Percentiles rank a stretch among this genome's conserved stretches.
These are phyloP conservation scores for Coemansia sp. DNA, from an alignment of 192 early-diverging fungal genomes.

Conservation along the genomic window DNA sequence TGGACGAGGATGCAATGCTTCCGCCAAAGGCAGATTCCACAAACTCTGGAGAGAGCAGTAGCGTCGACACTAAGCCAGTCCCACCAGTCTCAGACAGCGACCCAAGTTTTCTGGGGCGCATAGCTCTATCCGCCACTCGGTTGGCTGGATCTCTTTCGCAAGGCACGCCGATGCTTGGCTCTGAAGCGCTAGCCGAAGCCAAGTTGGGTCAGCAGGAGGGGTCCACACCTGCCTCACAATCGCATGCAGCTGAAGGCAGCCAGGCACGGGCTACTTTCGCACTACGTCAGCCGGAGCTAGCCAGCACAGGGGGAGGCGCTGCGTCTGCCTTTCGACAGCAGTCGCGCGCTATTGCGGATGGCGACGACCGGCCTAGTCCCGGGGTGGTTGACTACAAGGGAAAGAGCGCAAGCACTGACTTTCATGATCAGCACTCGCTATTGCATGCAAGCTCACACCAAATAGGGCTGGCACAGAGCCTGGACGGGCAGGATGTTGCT, in stretches of 20 bases:
- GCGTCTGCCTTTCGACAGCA: slow-evolving; percentile 61
- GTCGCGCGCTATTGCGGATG: neutral
- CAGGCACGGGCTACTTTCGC: slow-evolving; percentile 16
- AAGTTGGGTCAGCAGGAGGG: slow-evolving; percentile 20
- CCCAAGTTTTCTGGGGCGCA: slow-evolving; percentile 15
- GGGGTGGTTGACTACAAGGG: neutral
- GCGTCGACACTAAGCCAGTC: neutral
- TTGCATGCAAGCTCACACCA: slow-evolving; percentile 81
- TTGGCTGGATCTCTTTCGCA: slow-evolving; percentile 25
- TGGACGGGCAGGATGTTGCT: slow-evolving; percentile 35
- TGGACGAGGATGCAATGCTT: neutral
- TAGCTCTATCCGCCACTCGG: slow-evolving; percentile 30
- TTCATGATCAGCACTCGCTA: neutral
- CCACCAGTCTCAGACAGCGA: neutral
- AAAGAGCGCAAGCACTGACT: neutral
- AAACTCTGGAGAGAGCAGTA: neutral
- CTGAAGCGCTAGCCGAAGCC: slow-evolving; percentile 19
- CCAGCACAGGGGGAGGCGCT: slow-evolving; percentile 31
- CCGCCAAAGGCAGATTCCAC: neutral
- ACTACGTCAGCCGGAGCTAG: slow-evolving; percentile 54
- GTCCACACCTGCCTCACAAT: slow-evolving; percentile 9
- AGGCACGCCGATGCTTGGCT: slow-evolving; percentile 8
- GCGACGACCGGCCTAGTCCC: neutral
- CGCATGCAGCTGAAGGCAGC: slow-evolving; percentile 24
- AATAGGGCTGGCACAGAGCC: slow-evolving; percentile 64